These are phyloP conservation scores for Paramecium caudatum DNA, from an alignment of 73 alveolate species.

Conservation along the genomic window DNA sequence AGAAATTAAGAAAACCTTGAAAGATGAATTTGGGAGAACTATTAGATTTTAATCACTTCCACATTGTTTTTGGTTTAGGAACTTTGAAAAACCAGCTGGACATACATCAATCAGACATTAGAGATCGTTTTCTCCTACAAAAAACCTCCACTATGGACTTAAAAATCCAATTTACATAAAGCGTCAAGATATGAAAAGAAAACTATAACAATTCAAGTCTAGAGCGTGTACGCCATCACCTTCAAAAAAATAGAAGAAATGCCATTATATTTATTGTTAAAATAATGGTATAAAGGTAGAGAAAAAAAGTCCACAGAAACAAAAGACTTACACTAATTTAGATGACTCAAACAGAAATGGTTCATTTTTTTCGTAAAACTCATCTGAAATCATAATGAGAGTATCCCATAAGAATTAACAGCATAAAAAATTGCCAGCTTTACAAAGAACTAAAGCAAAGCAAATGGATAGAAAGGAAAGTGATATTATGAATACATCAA, in stretches of 20 bases:
- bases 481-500: not conserved
- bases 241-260: constrained; percentile 23
- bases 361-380: not conserved
- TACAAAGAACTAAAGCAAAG: constrained; percentile 1
- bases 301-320: not conserved
- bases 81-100: not conserved
- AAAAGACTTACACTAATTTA: not conserved
- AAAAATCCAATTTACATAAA: too few relatives aligned
- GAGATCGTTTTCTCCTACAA: constrained; percentile 6
- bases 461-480: not conserved
- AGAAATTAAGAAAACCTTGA: not conserved
- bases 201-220: not conserved
- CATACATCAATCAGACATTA: not conserved
- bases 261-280: not conserved
- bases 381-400: not conserved
- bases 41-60: not conserved
- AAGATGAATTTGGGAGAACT: not conserved
- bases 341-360: not conserved
- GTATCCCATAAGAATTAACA: not conserved
- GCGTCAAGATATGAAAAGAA: constrained; percentile 4
- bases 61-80: not conserved
- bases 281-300: not conserved
- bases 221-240: constrained; percentile 22
- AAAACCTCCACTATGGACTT: not conserved
- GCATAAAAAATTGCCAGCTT: not conserved